Evolutionary conservation across 805 yeast species (phyloP), one percentile per base, ranked within the genome.

Genomic region (Yamadazyma akitaensis): DNA sequence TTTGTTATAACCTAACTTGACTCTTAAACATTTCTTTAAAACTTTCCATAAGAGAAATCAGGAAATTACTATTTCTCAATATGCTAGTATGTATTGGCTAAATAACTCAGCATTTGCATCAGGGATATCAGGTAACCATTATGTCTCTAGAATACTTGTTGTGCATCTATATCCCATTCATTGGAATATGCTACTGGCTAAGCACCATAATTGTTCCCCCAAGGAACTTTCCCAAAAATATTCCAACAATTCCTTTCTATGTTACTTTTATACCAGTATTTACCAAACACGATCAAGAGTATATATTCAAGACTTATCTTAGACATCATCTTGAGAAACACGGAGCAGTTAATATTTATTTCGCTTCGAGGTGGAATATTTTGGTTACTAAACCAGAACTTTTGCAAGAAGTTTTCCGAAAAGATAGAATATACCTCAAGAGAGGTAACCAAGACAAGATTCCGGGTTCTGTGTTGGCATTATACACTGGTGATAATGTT

Each of bases 181-280:
- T 13, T 3, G 10, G 37, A 10, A 9, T 47, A 16, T 14, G 26
- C 16, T 40, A 35, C 32, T 17, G 19, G 33, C 6, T 18, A 11
- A 30, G 11, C n/a, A 40, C 47, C 12, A 49, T 64, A 13, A 53
- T 67, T 1, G 19, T 73, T 5, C 84, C 84, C 4, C 84, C 84
- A 2, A 56, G 59, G 33, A 69, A 70, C 48, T 79, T 78, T 53
- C 84, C 84, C 0, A 62, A 49, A 37, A 75, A 70, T 40, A 78
- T 80, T 24, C 85, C 85, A 4, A 79, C 84, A 0, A 69, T 81
- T n/a, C 85, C 85, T 2, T 79, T 80, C 52, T 80, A 77, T 54
- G 83, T 78, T 2, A 67, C 78, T 0, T 77, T 80, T 51, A 54
- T 80, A 19, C 75, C 81, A 0, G 51, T 70, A 0, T 59, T 70